Evolutionary conservation across 208 protist genomes (phyloP).

Genomic region (Trypanosoma vivax): DNA sequence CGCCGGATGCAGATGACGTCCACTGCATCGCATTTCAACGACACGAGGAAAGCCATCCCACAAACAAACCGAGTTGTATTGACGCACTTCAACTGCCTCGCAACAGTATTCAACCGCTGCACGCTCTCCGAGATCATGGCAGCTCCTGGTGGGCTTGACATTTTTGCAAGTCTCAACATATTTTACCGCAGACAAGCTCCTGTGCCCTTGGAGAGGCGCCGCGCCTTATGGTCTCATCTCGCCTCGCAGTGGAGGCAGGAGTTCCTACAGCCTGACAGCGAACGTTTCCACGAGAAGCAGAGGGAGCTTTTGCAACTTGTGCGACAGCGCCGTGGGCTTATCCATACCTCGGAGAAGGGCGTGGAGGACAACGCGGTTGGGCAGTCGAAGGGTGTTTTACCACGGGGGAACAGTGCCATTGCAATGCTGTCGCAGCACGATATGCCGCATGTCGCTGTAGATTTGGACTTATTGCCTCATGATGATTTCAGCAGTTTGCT

Average conservation of each 20-base stretch:
- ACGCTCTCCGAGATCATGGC: slow-evolving; percentile 29
- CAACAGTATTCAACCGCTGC: slow-evolving; percentile 25
- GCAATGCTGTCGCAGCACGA: slow-evolving; percentile 7
- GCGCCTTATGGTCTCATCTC: slow-evolving; percentile 37
- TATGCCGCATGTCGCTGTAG: background rate
- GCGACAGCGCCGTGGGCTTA: slow-evolving; percentile 15
- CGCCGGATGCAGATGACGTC: slow-evolving; percentile 10
- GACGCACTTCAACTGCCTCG: slow-evolving; percentile 25
- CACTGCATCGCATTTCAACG: background rate
- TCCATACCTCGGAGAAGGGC: slow-evolving; percentile 5
- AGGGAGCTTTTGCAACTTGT: slow-evolving; percentile 30
- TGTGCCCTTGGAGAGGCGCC: slow-evolving; percentile 17
- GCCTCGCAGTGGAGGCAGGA: slow-evolving; percentile 35
- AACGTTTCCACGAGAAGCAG: slow-evolving; percentile 28
- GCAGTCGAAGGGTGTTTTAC: slow-evolving; percentile 1
- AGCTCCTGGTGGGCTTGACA: slow-evolving; percentile 19
- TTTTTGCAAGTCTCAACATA: slow-evolving; percentile 30
- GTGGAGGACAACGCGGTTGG: background rate
- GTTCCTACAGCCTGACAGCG: slow-evolving; percentile 26
- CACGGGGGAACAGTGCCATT: slow-evolving; percentile 5
- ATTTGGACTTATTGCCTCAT: slow-evolving; percentile 14
- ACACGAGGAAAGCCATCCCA: slow-evolving; percentile 7
- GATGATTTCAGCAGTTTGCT: slow-evolving; percentile 18
- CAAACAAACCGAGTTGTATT: slow-evolving; percentile 7
- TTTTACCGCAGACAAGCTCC: slow-evolving; percentile 6